Evolutionary conservation across 257 asterid genomes (phyloP).

Genomic region (Petunia axillaris): DNA sequence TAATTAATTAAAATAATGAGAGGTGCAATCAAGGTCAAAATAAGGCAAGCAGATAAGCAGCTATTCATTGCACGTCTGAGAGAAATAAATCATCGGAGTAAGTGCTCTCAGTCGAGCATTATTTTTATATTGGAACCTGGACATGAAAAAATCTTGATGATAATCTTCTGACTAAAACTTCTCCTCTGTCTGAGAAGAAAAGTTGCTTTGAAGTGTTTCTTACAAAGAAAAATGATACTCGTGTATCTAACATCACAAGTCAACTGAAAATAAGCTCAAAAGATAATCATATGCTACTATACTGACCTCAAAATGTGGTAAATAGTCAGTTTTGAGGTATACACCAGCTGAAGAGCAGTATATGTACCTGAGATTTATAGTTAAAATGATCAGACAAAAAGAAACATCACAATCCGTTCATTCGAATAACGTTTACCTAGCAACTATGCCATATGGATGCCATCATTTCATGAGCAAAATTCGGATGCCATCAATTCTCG

Average conservation of each 20-base stretch:
- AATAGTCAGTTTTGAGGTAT: slow-evolving; percentile 74
- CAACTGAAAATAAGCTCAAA: neutral
- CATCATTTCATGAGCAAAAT: neutral
- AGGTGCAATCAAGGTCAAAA: neutral
- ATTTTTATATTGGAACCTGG: neutral
- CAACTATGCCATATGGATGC: neutral
- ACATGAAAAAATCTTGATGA: neutral
- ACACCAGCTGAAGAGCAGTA: slow-evolving; percentile 96
- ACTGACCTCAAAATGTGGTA: slow-evolving; percentile 77
- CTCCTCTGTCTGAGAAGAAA: neutral
- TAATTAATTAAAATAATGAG: neutral
- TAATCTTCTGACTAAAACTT: neutral
- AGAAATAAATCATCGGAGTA: neutral
- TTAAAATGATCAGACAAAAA: neutral
- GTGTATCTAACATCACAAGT: neutral
- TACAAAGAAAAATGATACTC: neutral
- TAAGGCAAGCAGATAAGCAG: neutral
- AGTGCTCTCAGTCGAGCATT: neutral
- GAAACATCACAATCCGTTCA: neutral
- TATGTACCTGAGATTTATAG: slow-evolving; percentile 62
- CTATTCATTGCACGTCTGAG: neutral
- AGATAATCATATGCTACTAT: neutral
- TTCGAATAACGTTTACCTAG: neutral
- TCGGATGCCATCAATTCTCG: neutral
- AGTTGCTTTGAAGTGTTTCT: neutral